A percentile compares a stretch with the other conserved stretches of the same genome.
phyloP scores from a whole-genome alignment of 257 asterid genomes.

The Dorcoceras hygrometricum region DNA sequence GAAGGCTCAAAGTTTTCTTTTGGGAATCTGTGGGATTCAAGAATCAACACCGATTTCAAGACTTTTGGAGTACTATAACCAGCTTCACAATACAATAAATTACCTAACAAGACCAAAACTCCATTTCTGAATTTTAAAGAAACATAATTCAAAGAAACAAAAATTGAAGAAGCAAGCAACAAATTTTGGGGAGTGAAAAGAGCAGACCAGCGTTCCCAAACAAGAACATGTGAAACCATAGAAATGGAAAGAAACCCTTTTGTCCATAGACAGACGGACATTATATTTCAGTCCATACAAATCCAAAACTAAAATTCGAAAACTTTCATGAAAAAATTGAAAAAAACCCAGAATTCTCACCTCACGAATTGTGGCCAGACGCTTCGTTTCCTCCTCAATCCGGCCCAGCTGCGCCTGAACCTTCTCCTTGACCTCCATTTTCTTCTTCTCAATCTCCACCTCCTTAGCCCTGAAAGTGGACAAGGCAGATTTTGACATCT shows the following conservation, averaged over 20 bases:
- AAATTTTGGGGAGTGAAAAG: too few species aligned
- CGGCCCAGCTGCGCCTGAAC: slow-evolving; percentile 67
- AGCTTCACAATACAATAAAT: not conserved
- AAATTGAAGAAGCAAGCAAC: not conserved
- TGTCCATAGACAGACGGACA: not conserved
- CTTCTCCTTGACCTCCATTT: slow-evolving; percentile 54
- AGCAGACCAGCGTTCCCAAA: too few species aligned
- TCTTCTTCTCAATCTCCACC: slow-evolving; percentile 78
- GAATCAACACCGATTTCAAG: not conserved
- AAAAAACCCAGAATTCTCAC: slow-evolving; percentile 30
- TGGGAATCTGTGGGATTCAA: too few species aligned
- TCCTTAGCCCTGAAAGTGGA: slow-evolving; percentile 70
- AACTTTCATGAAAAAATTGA: not conserved
- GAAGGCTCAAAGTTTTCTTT: not conserved
- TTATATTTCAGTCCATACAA: not conserved
- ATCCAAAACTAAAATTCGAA: too few species aligned
- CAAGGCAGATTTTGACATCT: slow-evolving; percentile 64
- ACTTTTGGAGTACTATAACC: not conserved
- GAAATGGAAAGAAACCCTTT: not conserved
- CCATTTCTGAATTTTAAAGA: not conserved
- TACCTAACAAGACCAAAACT: not conserved
- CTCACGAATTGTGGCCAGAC: slow-evolving; percentile 62
- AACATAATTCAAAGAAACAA: not conserved
- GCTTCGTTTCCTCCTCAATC: slow-evolving; percentile 70
- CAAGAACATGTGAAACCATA: not conserved